These are phyloP conservation scores for Lactarius hatsudake DNA, from an alignment of 768 basidiomycete species.

Conservation along the genomic window DNA sequence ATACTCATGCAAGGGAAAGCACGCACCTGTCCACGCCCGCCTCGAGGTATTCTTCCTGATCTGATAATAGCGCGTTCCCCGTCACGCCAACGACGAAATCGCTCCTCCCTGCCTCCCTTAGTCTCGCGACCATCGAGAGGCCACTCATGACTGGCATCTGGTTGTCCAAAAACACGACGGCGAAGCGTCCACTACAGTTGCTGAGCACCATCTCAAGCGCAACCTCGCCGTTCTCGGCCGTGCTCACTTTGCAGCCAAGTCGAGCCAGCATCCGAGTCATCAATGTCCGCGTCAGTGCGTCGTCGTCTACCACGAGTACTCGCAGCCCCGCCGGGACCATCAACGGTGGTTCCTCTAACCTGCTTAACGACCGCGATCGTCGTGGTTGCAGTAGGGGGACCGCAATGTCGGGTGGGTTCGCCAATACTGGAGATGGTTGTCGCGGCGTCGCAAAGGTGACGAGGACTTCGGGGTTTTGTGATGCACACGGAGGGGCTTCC, in stretches of 20 bases:
- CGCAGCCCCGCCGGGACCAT: constrained; percentile 50
- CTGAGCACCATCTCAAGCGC: constrained; percentile 73
- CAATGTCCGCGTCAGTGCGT: constrained; percentile 71
- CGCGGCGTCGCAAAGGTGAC: neutral
- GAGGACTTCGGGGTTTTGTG: neutral
- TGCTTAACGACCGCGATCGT: constrained; percentile 11
- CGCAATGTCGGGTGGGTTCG: neutral
- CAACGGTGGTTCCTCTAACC: constrained; percentile 11
- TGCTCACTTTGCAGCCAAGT: constrained; percentile 72
- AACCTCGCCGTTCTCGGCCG: constrained; percentile 80
- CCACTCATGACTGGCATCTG: constrained; percentile 86
- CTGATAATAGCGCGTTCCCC: constrained; percentile 41
- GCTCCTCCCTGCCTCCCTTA: constrained; percentile 59
- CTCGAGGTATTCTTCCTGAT: constrained; percentile 68
- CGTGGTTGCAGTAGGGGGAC: neutral
- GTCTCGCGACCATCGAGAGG: constrained; percentile 57
- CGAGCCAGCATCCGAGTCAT: constrained; percentile 80
- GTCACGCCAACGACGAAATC: constrained; percentile 86
- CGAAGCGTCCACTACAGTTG: constrained; percentile 32
- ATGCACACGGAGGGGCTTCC: constrained; percentile 3
- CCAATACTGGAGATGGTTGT: neutral
- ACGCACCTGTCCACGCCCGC: constrained; percentile 75
- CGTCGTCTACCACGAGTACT: constrained; percentile 84
- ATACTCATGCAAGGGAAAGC: neutral
- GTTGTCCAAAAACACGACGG: constrained; percentile 60